Evolutionary conservation across 495 filamentous ascomycete species (phyloP).

Genomic region (Podospora sp.): DNA sequence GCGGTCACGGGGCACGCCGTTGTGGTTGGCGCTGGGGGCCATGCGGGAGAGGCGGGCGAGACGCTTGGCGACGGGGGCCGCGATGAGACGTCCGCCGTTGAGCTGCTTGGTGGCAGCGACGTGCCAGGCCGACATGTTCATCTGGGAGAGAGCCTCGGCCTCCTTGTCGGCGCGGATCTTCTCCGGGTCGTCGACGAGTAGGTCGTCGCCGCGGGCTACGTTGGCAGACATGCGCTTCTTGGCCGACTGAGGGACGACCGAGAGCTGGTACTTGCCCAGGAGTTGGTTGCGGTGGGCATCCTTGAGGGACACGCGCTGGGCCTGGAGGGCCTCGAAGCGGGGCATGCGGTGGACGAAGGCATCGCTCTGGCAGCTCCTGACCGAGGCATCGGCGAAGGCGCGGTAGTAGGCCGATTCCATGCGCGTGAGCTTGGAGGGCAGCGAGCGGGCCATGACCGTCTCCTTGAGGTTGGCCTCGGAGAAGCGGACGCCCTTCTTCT

Average conservation of each 20-base stretch:
- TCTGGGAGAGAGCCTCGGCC: conserved; percentile 74
- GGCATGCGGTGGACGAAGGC: conserved; percentile 79
- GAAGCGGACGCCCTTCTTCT: conserved; percentile 80
- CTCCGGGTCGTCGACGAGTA: conserved; percentile 56
- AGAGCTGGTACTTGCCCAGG: conserved; percentile 73
- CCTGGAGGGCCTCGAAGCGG: conserved; percentile 86
- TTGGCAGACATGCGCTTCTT: conserved; percentile 62
- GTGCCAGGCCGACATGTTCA: conserved; percentile 75
- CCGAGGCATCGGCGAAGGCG: conserved; percentile 74
- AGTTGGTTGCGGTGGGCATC: conserved; percentile 70
- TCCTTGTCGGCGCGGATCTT: conserved; percentile 75
- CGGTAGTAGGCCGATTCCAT: conserved; percentile 89
- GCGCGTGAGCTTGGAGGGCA: conserved; percentile 50
- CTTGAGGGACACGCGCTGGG: conserved; percentile 69
- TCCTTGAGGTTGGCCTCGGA: conserved; percentile 58
- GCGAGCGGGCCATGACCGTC: conserved; percentile 46
- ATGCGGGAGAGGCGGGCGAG: conserved; percentile 56
- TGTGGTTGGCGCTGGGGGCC: conserved; percentile 34
- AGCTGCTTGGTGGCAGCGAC: conserved; percentile 75
- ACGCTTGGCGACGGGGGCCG: conserved; percentile 69
- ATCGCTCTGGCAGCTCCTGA: conserved; percentile 63
- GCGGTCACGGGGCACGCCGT: conserved; percentile 50
- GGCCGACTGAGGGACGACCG: conserved; percentile 55
- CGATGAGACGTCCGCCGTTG: conserved; percentile 78
- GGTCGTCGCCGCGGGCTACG: conserved; percentile 59